Percentiles rank a stretch among this genome's conserved stretches.
These are phyloP conservation scores for Tuber borchii DNA, from an alignment of 495 filamentous ascomycete species.

Conservation along the genomic window DNA sequence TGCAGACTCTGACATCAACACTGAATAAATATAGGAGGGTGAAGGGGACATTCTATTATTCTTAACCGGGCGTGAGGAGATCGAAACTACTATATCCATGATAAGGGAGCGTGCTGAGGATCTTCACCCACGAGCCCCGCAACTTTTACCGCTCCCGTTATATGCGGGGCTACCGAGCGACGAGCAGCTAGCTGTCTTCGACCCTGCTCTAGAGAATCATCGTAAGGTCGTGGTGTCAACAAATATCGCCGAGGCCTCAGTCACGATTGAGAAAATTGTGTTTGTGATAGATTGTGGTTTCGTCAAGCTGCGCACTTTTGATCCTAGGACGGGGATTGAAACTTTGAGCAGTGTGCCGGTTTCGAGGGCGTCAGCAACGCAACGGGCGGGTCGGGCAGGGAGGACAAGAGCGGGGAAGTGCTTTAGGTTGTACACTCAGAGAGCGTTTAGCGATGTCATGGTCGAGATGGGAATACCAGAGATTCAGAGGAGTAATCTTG, in stretches of 20 bases:
- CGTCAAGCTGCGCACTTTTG: slow-evolving; percentile 84
- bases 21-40: slow-evolving; percentile 39
- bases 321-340: slow-evolving; percentile 82
- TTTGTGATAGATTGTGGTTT: slow-evolving; percentile 92
- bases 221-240: slow-evolving; percentile 91
- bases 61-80: slow-evolving; percentile 88
- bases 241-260: slow-evolving; percentile 91
- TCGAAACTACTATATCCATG: slow-evolving; percentile 69
- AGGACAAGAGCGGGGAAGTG: slow-evolving; percentile 92
- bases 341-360: slow-evolving; percentile 79
- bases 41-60: slow-evolving; percentile 90
- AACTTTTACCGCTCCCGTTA: slow-evolving; percentile 71
- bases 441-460: slow-evolving; percentile 57
- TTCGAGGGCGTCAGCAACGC: slow-evolving; percentile 87
- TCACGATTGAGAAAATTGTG: slow-evolving; percentile 88
- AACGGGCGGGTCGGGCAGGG: slow-evolving; percentile 86
- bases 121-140: slow-evolving; percentile 63
- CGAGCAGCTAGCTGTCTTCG: slow-evolving; percentile 88
- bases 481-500: slow-evolving; percentile 88
- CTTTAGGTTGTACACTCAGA: slow-evolving; percentile 84
- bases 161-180: slow-evolving; percentile 86
- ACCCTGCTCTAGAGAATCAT: slow-evolving; percentile 72
- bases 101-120: slow-evolving; percentile 70
- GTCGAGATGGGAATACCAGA: slow-evolving; percentile 74
- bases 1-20: background rate